These are phyloP conservation scores for Suhomyces panamericanus DNA, from an alignment of 1,139 yeast species.

Conservation along the genomic window DNA sequence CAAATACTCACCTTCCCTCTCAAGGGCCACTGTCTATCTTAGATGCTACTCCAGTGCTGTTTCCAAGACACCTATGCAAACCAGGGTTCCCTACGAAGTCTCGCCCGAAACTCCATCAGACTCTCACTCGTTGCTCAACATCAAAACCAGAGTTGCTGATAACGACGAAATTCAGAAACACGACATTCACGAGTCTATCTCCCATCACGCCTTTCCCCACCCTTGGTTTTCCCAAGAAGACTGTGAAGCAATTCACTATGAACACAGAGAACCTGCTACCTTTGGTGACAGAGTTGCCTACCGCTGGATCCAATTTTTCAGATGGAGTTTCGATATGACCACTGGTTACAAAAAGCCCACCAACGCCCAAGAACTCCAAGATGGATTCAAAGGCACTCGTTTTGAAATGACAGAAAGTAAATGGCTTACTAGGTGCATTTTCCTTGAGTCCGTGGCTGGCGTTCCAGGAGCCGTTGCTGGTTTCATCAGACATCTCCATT, in stretches of 20 bases:
- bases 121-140: constrained; percentile 17
- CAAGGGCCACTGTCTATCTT: neutral
- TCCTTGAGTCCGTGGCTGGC: constrained; percentile 74
- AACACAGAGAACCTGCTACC: constrained; percentile 54
- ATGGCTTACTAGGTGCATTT: constrained; percentile 69
- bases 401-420: constrained; percentile 60
- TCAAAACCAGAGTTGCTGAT: constrained; percentile 31
- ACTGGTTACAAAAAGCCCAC: constrained; percentile 65
- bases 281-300: constrained; percentile 56
- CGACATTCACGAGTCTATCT: constrained; percentile 31
- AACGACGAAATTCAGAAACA: constrained; percentile 28
- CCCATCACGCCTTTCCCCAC: constrained; percentile 58
- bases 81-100: neutral
- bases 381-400: constrained; percentile 44
- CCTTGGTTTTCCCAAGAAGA: constrained; percentile 49
- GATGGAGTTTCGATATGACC: constrained; percentile 56
- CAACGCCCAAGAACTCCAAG: constrained; percentile 28
- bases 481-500: constrained; percentile 63
- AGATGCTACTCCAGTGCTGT: neutral
- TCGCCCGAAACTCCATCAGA: neutral
- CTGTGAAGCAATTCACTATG: constrained; percentile 47
- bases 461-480: constrained; percentile 82
- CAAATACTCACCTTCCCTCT: neutral
- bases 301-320: constrained; percentile 42
- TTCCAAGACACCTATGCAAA: neutral